Evolutionary conservation across 2,329 filamentous ascomycete genomes (phyloP), one percentile per base, ranked within the genome.

Genomic region (Fusarium subglutinans): DNA sequence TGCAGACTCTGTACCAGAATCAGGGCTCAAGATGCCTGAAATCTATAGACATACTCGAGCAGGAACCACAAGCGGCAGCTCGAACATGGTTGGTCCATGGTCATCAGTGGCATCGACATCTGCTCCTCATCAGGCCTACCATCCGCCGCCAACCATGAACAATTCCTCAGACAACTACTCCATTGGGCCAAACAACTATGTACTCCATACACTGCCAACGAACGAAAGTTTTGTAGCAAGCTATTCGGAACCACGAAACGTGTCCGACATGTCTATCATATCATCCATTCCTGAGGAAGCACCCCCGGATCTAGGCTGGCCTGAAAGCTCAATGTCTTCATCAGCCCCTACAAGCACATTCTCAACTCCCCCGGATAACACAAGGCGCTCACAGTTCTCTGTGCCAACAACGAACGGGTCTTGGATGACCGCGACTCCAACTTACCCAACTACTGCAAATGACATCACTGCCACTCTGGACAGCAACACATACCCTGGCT

Each of bases 261-360:
- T 72, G 44, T 70, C 78, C 10, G 78, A 70, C 11, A 58, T 81
- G 17, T 55, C 73, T 12, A 63, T 74, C 18, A 65, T 80, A 33
- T 76, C 73, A 56, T 74, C 75, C 53, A 76, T 80, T 37, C 71
- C 78, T 11, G 73, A 75, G 33, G 62, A 66, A 26, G 64, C 41
- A 20, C 56, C 77, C 6, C 61, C 79, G 40, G 69, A 66, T 26
- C 48, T 75, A 14, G 44, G 74, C 35, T 82, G 80, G 77, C 80
- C 81, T 40, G 85, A 86, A 35, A 78, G 76, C 55, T 82, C 86
- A 14, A 81, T 85, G 80, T 76, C 82, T 8, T 86, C 86, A 8
- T 86, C 86, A 18, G 80, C 84, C n/a, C 82, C 86, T 13, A 84
- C 85, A 50, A 87, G 86, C 77, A 81, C 80, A 30, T 87, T 84